Base-by-base conservation (phyloP, 352 stramenopile species). In the Thraustochytrium sp. region DNA sequence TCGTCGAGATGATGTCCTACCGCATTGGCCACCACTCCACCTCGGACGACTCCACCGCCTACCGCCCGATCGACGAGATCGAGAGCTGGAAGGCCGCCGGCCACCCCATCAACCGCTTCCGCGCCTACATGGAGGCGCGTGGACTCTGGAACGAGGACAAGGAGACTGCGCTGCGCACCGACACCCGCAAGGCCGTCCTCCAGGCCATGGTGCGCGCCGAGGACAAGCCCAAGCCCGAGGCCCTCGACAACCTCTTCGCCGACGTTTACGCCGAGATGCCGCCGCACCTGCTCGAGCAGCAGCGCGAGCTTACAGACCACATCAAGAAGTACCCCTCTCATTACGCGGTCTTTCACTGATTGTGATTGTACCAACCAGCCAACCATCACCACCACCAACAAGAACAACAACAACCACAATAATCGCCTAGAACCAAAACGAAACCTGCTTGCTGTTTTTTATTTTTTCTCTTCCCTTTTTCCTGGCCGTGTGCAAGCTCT, bases 1-100 rank as follows among this genome's bases (percentile, higher is more conserved):
- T 99, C 56, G 93, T 99, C 76, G 97, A 99, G 86, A 91, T 93
- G 0, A 99, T 99, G 96, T 98, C 94, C 0, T 99, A 99, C 87
- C 92, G 97, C 4, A 91, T 97, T 80, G 95, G 96, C 11, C 97
- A 99, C 89, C 97, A 99, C 89, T 98, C 92, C 46, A 99, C 97
- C 2, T 98, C 93, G 0, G 97, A 99, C 86, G 96, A 99, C 88
- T 98, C 93, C 40, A 98, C 95, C 16, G 89, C 94, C 37, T 99
- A 99, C 89, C 92, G 96, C 48, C 88, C 90, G 75, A 85, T 92
- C 2, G 89, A 93, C 18, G 95, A 99, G 85, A 97, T 99, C 74
- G 91, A 90, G 9, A 90, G 90, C 49, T 92, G 94, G 77, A 31
- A 44, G 18, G 44, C 31, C 8, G 85, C 11, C 3, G 8, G 36